These are phyloP conservation scores for Niveomyces coronatus DNA, from an alignment of 2,329 filamentous ascomycete genomes.

Conservation along the genomic window DNA sequence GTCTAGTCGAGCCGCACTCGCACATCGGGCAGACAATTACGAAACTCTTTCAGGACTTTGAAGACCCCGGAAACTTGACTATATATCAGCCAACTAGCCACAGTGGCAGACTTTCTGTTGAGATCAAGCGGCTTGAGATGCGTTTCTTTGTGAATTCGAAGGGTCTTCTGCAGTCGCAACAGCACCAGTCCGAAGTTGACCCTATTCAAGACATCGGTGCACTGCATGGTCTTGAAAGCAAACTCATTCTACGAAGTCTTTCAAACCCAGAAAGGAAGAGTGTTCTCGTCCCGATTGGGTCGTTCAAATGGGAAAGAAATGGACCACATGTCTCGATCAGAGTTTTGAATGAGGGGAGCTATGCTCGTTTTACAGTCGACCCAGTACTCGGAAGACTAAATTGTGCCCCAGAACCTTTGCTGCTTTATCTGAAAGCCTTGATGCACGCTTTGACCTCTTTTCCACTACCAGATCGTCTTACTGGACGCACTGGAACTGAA, in stretches of 20 bases:
- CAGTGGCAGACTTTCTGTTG: constrained; percentile 27
- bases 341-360: constrained; percentile 22
- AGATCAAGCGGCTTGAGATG: constrained; percentile 43
- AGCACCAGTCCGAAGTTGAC: constrained; percentile 44
- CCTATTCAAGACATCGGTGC: constrained; percentile 48
- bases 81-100: constrained; percentile 27
- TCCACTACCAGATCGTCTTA: constrained; percentile 45
- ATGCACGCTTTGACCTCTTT: constrained; percentile 53
- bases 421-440: constrained; percentile 46
- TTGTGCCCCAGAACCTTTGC: constrained; percentile 43
- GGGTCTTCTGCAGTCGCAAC: constrained; percentile 32
- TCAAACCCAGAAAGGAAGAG: constrained; percentile 31
- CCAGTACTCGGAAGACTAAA: constrained; percentile 42
- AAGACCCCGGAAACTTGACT: constrained; percentile 12
- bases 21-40: constrained; percentile 27
- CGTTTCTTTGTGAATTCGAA: constrained; percentile 38
- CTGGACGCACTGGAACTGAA: constrained; percentile 48
- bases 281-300: constrained; percentile 43
- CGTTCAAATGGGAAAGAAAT: constrained; percentile 16
- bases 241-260: constrained; percentile 42
- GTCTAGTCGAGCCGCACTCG: constrained; percentile 40
- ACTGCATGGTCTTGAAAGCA: constrained; percentile 48
- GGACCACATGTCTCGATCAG: constrained; percentile 33
- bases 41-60: constrained; percentile 34
- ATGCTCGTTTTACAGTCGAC: constrained; percentile 44